phyloP scores from a whole-genome alignment of 176 grass and related monocot genomes.

The Phoenix dactylifera region DNA sequence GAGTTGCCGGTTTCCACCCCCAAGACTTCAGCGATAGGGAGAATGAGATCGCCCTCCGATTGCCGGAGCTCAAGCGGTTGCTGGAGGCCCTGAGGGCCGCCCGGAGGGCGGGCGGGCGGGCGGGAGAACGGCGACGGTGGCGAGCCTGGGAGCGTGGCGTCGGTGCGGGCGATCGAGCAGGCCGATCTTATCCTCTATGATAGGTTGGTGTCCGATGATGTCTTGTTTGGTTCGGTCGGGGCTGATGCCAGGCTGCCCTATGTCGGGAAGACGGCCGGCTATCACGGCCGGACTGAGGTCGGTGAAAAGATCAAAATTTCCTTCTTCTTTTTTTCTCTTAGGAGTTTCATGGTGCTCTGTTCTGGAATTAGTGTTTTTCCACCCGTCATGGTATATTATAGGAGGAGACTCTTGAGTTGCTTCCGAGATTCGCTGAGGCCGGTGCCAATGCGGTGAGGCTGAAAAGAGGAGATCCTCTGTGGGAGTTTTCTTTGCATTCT shows the following conservation, averaged over 20 bases:
- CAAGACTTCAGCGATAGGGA: conserved; percentile 14
- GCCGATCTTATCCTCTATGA: conserved; percentile 91
- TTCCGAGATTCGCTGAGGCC: conserved; percentile 84
- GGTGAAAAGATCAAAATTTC: no score
- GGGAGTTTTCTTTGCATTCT: conserved; percentile 17
- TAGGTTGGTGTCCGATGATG: conserved; percentile 83
- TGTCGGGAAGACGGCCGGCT: conserved; percentile 84
- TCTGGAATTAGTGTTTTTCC: background rate
- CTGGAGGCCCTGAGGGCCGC: conserved; percentile 44
- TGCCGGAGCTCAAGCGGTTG: conserved; percentile 70
- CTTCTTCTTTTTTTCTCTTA: no score
- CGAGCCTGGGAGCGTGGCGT: conserved; percentile 50
- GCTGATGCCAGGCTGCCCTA: conserved; percentile 64
- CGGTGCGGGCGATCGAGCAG: conserved; percentile 63
- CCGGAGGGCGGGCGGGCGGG: conserved; percentile 15
- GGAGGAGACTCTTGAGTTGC: conserved; percentile 91
- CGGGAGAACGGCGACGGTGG: background rate
- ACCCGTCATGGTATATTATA: conserved; percentile 2
- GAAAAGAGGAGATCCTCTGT: conserved; percentile 89
- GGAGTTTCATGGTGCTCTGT: background rate
- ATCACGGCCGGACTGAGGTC: conserved; percentile 95
- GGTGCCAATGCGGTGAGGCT: conserved; percentile 89
- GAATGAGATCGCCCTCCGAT: conserved; percentile 76
- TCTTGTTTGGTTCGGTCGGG: conserved; percentile 59
- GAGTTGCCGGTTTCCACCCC: background rate